These are phyloP conservation scores for Thalassiosira allenii DNA, from an alignment of 352 stramenopile species.

Conservation along the genomic window DNA sequence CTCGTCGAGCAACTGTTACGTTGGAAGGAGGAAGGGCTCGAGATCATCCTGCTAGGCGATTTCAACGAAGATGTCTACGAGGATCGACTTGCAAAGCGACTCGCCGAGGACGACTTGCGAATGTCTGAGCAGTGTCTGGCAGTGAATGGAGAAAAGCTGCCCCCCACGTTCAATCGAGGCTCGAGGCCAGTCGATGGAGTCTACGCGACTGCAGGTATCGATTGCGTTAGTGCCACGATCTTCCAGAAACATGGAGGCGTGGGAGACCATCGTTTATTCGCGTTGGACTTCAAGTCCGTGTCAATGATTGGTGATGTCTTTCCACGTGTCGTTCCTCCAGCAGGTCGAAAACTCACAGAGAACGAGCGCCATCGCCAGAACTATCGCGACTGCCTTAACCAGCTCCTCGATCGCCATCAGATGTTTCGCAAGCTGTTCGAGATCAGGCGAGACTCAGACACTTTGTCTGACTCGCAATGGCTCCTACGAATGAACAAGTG, in stretches of 20 bases:
- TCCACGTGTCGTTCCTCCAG: conserved; percentile 1
- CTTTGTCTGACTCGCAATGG: background rate
- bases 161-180: background rate
- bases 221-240: background rate
- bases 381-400: background rate
- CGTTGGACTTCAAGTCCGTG: background rate
- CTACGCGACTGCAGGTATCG: conserved; percentile 3
- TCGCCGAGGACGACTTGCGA: background rate
- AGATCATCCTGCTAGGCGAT: conserved; percentile 44
- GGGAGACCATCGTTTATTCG: conserved; percentile 11
- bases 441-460: background rate
- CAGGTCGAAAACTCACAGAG: background rate
- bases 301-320: background rate
- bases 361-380: background rate
- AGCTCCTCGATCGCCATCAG: background rate
- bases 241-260: background rate
- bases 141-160: background rate
- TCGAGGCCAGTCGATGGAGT: background rate
- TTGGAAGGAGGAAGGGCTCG: conserved; percentile 25
- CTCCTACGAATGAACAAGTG: background rate
- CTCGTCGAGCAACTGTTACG: background rate
- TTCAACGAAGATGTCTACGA: conserved; percentile 47
- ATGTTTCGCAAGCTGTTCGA: background rate
- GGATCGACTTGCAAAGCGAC: background rate
- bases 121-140: conserved; percentile 19